phyloP scores from a whole-genome alignment of 2,329 filamentous ascomycete genomes.

The Venturia oleaginea region DNA sequence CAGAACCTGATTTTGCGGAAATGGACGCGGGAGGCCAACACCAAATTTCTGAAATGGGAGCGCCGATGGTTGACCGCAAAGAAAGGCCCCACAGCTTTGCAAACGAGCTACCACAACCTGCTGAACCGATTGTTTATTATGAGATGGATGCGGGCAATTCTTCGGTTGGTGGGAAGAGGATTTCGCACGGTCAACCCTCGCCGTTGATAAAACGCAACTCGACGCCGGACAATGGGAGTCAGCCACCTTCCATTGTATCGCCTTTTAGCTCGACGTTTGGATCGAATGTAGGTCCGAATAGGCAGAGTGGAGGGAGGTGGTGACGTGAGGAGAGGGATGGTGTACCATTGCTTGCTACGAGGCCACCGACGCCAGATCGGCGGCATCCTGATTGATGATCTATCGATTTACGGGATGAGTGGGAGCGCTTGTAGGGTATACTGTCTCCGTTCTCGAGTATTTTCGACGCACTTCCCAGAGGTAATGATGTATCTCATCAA shows the following conservation, averaged over 20 bases:
- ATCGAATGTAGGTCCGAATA: neutral
- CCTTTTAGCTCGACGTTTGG: too few relatives aligned
- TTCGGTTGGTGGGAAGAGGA: neutral
- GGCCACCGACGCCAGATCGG: neutral
- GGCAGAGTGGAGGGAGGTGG: neutral
- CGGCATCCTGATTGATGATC: neutral
- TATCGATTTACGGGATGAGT: too few relatives aligned
- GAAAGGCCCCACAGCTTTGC: neutral
- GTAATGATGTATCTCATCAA: too few relatives aligned
- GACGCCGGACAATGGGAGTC: neutral
- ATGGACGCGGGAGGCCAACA: conserved; percentile 10
- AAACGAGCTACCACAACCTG: neutral
- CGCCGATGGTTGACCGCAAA: conserved; percentile 3
- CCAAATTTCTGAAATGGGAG: conserved; percentile 5
- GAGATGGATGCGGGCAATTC: conserved; percentile 9
- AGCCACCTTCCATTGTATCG: too few relatives aligned
- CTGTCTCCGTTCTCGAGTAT: too few relatives aligned
- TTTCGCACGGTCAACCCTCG: neutral
- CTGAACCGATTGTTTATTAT: neutral
- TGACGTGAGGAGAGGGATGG: conserved; percentile 11
- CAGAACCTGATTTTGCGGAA: conserved; percentile 4
- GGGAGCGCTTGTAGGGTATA: too few relatives aligned
- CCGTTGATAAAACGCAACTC: neutral
- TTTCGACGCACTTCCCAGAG: too few relatives aligned
- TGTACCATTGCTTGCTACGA: conserved; percentile 4